A percentile compares a stretch with the other conserved stretches of the same genome.
phyloP scores from a whole-genome alignment of 2,329 filamentous ascomycete genomes.

The Clonostachys solani region DNA sequence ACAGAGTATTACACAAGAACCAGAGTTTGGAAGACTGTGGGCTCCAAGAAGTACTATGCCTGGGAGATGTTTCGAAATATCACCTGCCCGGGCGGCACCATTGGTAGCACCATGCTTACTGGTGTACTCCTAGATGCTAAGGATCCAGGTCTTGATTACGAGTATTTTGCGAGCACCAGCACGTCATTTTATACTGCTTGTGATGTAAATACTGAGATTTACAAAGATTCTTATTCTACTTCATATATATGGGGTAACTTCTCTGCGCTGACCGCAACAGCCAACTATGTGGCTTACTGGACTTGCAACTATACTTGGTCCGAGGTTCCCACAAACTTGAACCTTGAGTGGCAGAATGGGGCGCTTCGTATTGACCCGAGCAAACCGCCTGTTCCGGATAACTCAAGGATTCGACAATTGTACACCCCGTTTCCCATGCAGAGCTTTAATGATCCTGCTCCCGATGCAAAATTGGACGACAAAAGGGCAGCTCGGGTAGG shows the following conservation, averaged over 20 bases:
- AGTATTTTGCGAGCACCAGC: neutral
- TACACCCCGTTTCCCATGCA: neutral
- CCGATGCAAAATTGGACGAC: neutral
- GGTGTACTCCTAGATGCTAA: no score
- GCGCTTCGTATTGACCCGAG: neutral
- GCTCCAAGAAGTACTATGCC: neutral
- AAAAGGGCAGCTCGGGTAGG: neutral
- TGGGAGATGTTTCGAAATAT: neutral
- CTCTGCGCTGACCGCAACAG: no score
- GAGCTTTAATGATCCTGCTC: neutral
- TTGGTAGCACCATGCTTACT: no score
- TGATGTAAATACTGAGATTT: neutral
- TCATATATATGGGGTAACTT: no score
- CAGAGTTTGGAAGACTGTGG: neutral
- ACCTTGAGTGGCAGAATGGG: neutral
- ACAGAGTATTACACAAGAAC: neutral
- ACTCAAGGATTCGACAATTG: neutral
- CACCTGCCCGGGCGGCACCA: no score
- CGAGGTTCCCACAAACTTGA: neutral
- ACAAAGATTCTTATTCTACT: neutral
- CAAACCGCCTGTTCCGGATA: neutral
- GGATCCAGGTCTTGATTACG: neutral
- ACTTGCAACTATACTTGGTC: neutral
- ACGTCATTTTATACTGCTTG: neutral
- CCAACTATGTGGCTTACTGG: no score